A percentile compares a stretch with the other conserved stretches of the same genome.
Evolutionary conservation across 495 filamentous ascomycete species (phyloP).

Genomic region (Polyplosphaeria fusca): DNA sequence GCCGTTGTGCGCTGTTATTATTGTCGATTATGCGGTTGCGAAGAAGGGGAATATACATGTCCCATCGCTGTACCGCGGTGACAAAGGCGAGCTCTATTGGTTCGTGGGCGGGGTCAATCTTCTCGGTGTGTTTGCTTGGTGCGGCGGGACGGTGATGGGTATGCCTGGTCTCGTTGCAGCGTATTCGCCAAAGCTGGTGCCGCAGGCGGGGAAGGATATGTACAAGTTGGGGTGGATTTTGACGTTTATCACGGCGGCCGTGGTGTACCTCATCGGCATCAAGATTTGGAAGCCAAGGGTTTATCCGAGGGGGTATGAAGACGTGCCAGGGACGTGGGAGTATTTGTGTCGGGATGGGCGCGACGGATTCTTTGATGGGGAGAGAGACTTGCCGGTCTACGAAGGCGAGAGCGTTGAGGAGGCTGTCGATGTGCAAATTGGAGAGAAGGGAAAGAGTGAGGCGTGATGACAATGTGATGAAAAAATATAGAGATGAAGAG

Average conservation of each 20-base stretch:
- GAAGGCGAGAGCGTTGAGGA: constrained; percentile 6
- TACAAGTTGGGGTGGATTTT: constrained; percentile 17
- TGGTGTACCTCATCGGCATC: constrained; percentile 6
- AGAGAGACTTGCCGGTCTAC: background rate
- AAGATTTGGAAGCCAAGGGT: constrained; percentile 10
- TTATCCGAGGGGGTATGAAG: constrained; percentile 3
- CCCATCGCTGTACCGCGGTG: constrained; percentile 34
- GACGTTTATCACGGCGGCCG: constrained; percentile 2
- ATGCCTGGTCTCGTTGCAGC: constrained; percentile 14
- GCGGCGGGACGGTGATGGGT: constrained; percentile 10
- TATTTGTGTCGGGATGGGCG: constrained; percentile 8
- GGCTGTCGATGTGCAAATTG: constrained; percentile 3
- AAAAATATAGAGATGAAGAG: too few relatives aligned
- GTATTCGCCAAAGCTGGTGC: constrained; percentile 11
- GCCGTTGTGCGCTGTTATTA: constrained; percentile 30
- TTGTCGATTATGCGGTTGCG: constrained; percentile 42
- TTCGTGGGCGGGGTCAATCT: constrained; percentile 5
- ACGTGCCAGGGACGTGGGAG: constrained; percentile 5
- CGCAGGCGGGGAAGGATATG: constrained; percentile 17
- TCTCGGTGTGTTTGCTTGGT: constrained; percentile 8
- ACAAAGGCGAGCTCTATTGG: constrained; percentile 10
- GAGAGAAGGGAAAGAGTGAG: constrained; percentile 1
- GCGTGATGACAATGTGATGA: background rate
- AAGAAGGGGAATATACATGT: constrained; percentile 37
- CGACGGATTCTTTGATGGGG: constrained; percentile 17